A percentile compares a stretch with the other conserved stretches of the same genome.
phyloP scores from a whole-genome alignment of 228 moss, liverwort and hornwort species.

The Sphagnum magellanicum region DNA sequence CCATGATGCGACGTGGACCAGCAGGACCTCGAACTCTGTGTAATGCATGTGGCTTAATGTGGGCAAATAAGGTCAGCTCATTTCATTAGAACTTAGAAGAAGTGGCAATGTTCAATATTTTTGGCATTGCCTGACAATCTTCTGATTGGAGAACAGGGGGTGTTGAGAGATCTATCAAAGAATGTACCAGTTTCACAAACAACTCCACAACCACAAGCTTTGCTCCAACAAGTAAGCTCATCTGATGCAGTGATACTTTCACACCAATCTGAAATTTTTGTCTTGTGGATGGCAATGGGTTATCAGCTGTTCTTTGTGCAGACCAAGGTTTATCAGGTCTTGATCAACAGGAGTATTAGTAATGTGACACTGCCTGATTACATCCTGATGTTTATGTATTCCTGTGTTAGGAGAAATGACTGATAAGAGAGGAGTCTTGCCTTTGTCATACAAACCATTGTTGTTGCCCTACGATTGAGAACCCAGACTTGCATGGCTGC shows the following conservation, averaged over 20 bases:
- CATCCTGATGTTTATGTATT: neutral
- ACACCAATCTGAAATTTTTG: neutral
- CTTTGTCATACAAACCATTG: neutral
- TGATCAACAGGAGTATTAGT: neutral
- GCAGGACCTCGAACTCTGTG: conserved; percentile 90
- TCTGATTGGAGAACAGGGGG: conserved; percentile 46
- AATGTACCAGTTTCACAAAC: conserved; percentile 61
- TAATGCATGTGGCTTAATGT: conserved; percentile 98
- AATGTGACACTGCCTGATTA: neutral
- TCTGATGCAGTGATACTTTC: neutral
- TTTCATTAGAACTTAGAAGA: neutral
- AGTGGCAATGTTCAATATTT: neutral
- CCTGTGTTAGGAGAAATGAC: neutral
- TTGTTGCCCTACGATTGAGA: neutral
- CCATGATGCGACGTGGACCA: conserved; percentile 98
- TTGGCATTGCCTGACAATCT: no score
- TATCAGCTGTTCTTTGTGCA: neutral
- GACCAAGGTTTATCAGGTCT: no score
- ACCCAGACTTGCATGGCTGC: neutral
- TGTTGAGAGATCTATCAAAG: conserved; percentile 89
- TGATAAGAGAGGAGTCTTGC: neutral
- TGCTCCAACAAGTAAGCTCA: conserved; percentile 76
- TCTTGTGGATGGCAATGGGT: neutral
- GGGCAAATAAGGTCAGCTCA: conserved; percentile 88
- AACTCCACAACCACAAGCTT: conserved; percentile 74